Base-by-base conservation (phyloP, 1,139 yeast species). In the Geotrichum fermentans region DNA sequence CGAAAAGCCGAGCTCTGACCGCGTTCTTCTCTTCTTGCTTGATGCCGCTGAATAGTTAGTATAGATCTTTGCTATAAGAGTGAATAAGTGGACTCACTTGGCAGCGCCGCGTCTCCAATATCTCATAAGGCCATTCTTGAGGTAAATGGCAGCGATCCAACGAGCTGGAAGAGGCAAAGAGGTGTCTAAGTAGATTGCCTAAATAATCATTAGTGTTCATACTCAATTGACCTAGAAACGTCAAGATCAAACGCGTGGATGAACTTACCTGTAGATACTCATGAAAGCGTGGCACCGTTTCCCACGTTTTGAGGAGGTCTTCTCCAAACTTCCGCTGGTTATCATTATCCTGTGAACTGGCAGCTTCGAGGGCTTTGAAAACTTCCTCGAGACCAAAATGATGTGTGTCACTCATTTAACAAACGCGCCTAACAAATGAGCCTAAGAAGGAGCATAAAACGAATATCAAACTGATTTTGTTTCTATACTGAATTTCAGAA, bases 141-240 rank as follows among this genome's bases (percentile, higher is more conserved):
- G 79, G 56, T 85, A 85, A 40, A 92, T 90, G 3, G 88, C 75
- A 0, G 96, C 90, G 38, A 90, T 70, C 95, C 96, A 88, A 60
- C 97, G 72, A 7, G 79, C 72, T 53, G 83, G 86, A 26, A 83
- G 66, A 0, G 87, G 76, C 14, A 78, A 59, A 0, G 79, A 73
- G 4, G 73, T 64, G 55, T 83, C 80, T 50, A 80, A 69, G 62
- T 86, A 89, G 0, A 85, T 74, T 1, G 59, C 57, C 59, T 56
- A 26, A 29, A 32, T 14, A 1, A 17, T 46, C 55, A 18, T 34
- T 72, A 73, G 61, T 83, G 90, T 22, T 83, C 64, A 20, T 72
- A 59, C 50, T 65, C 75, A 61, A n/a, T n/a, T n/a, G n/a, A n/a
- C n/a, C n/a, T n/a, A n/a, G n/a, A n/a, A n/a, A n/a, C n/a, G n/a